Evolutionary conservation across 2,329 filamentous ascomycete genomes (phyloP).

Genomic region (Pseudogymnoascus sp.): DNA sequence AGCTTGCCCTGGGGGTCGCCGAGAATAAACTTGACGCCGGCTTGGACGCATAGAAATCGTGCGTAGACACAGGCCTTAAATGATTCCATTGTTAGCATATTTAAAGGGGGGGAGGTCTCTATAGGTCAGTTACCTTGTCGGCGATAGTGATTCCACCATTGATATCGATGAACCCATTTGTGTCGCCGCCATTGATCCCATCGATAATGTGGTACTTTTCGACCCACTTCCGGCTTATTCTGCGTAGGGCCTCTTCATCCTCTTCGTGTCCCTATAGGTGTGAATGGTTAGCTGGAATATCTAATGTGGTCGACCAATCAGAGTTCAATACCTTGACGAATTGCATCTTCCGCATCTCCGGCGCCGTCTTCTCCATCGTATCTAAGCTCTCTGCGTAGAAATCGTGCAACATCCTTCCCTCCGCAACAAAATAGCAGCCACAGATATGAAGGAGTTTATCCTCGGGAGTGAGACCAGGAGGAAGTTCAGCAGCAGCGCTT

Average conservation of each 20-base stretch:
- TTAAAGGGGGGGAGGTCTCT: background rate
- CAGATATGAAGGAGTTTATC: slow-evolving; percentile 20
- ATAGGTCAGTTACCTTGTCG: slow-evolving; percentile 20
- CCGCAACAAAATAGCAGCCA: slow-evolving; percentile 17
- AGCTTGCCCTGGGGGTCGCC: slow-evolving; percentile 21
- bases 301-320: slow-evolving; percentile 16
- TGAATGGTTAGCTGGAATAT: background rate
- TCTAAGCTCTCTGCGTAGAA: slow-evolving; percentile 18
- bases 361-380: slow-evolving; percentile 15
- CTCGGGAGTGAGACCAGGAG: slow-evolving; percentile 17
- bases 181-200: slow-evolving; percentile 19
- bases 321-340: slow-evolving; percentile 20
- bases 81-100: background rate
- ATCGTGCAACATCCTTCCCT: slow-evolving; percentile 12
- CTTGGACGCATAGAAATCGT: background rate
- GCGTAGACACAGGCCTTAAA: slow-evolving; percentile 17
- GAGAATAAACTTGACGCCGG: slow-evolving; percentile 26
- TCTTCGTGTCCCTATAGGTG: background rate
- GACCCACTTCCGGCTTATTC: slow-evolving; percentile 20
- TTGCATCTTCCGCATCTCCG: slow-evolving; percentile 17
- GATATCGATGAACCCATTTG: slow-evolving; percentile 25
- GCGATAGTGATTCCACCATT: slow-evolving; percentile 24
- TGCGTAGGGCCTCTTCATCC: background rate
- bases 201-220: slow-evolving; percentile 23
- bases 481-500: slow-evolving; percentile 18